These are phyloP conservation scores for Brachypodium distachyon DNA, from an alignment of 202 grass and related monocot genomes.

Conservation along the genomic window DNA sequence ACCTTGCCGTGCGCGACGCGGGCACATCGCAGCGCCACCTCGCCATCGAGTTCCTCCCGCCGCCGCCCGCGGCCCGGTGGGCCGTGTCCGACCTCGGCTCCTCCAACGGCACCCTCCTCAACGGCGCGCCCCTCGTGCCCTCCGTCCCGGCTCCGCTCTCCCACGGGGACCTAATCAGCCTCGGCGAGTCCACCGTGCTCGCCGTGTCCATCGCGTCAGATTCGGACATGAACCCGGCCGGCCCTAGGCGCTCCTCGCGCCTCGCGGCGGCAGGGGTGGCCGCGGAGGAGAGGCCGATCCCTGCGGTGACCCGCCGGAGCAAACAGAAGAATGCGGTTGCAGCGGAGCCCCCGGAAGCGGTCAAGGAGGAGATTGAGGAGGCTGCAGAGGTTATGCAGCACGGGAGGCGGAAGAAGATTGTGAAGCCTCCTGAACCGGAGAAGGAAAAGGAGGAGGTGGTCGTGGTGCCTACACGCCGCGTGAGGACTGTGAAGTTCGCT, in stretches of 20 bases:
- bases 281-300: neutral
- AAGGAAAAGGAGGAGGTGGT: constrained; percentile 4
- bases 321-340: constrained; percentile 16
- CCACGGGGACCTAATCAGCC: constrained; percentile 53
- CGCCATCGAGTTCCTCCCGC: constrained; percentile 41
- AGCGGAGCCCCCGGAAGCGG: neutral
- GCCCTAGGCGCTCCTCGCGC: constrained; percentile 12
- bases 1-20: constrained; percentile 55
- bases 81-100: constrained; percentile 44
- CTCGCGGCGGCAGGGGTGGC: neutral
- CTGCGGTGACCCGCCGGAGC: neutral
- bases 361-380: neutral
- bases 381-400: neutral
- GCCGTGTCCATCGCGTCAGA: constrained; percentile 31
- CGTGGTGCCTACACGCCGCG: neutral
- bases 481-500: neutral
- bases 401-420: neutral
- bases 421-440: neutral
- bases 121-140: constrained; percentile 24
- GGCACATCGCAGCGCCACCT: constrained; percentile 79
- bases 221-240: neutral
- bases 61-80: constrained; percentile 40
- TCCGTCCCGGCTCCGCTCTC: constrained; percentile 35
- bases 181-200: constrained; percentile 52
- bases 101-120: constrained; percentile 5